Evolutionary conservation across 768 basidiomycete genomes (phyloP).

Genomic region (Mycena latifolia): DNA sequence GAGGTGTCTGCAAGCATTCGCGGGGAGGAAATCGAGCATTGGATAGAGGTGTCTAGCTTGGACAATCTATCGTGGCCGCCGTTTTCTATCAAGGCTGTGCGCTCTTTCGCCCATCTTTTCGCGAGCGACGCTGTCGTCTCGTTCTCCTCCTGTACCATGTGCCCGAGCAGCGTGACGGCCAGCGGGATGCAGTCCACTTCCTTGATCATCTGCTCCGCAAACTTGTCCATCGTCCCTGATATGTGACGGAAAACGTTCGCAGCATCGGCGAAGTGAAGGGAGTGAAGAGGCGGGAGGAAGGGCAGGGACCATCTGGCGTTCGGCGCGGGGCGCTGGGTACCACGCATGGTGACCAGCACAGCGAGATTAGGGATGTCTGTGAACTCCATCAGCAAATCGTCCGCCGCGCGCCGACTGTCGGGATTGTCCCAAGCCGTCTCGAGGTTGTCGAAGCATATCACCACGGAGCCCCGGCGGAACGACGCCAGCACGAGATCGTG

Average conservation of each 20-base stretch:
- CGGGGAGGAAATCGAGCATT: constrained; percentile 38
- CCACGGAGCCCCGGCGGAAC: constrained; percentile 20
- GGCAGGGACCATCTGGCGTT: constrained; percentile 34
- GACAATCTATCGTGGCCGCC: constrained; percentile 37
- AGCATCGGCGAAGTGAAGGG: constrained; percentile 31
- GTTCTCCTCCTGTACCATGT: constrained; percentile 37
- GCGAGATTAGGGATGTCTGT: constrained; percentile 26
- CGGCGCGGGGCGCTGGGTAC: constrained; percentile 32
- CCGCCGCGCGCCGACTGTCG: constrained; percentile 26
- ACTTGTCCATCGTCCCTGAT: constrained; percentile 35
- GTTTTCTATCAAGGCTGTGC: constrained; percentile 35
- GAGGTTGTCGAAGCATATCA: constrained; percentile 37
- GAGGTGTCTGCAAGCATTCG: constrained; percentile 34
- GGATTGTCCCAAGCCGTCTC: constrained; percentile 35
- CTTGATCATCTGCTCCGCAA: constrained; percentile 33
- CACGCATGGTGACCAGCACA: constrained; percentile 33
- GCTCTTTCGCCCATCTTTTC: constrained; percentile 35
- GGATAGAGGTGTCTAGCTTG: constrained; percentile 40
- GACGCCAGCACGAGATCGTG: constrained; percentile 32
- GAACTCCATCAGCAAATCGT: constrained; percentile 33
- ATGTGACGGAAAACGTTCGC: constrained; percentile 31
- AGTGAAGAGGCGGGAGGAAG: constrained; percentile 30
- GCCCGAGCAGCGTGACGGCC: constrained; percentile 34
- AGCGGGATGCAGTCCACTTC: constrained; percentile 35
- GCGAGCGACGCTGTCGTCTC: constrained; percentile 37